phyloP scores from a whole-genome alignment of 495 filamentous ascomycete species.

The Halenospora varia region DNA sequence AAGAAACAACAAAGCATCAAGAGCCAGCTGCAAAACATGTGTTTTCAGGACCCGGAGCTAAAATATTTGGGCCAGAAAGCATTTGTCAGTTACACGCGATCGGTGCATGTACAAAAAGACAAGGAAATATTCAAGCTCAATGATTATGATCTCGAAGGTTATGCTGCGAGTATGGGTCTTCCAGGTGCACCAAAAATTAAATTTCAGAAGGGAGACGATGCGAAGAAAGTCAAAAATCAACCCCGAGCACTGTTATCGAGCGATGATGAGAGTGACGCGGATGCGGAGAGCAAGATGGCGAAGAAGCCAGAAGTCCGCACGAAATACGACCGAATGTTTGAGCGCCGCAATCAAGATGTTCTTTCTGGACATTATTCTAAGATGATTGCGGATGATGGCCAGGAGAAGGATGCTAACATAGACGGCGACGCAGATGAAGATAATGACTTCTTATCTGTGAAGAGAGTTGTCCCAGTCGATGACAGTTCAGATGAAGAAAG shows the following conservation, averaged over 20 bases:
- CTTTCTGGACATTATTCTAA: slow-evolving; percentile 87
- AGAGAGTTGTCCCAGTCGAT: slow-evolving; percentile 66
- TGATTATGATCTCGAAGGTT: slow-evolving; percentile 77
- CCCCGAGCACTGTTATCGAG: slow-evolving; percentile 55
- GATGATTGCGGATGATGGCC: slow-evolving; percentile 65
- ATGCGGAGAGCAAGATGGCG: slow-evolving; percentile 39
- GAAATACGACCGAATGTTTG: slow-evolving; percentile 96
- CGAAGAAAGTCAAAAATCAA: slow-evolving; percentile 83
- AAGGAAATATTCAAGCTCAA: slow-evolving; percentile 86
- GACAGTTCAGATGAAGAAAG: slow-evolving; percentile 33
- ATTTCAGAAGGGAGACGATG: slow-evolving; percentile 82
- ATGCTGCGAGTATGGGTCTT: slow-evolving; percentile 77
- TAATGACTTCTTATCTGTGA: slow-evolving; percentile 84
- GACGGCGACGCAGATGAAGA: slow-evolving; percentile 54
- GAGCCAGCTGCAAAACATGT: slow-evolving; percentile 82
- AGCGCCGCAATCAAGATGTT: slow-evolving; percentile 91
- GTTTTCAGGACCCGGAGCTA: slow-evolving; percentile 89
- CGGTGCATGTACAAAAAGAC: slow-evolving; percentile 83
- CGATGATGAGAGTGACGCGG: slow-evolving; percentile 43
- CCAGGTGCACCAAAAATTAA: slow-evolving; percentile 88
- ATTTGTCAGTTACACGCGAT: slow-evolving; percentile 82
- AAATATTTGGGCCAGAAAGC: slow-evolving; percentile 97
- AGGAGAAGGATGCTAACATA: slow-evolving; percentile 33
- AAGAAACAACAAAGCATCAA: slow-evolving; percentile 88
- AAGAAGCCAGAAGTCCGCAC: slow-evolving; percentile 71